These are phyloP conservation scores for Cicer cuneatum DNA, from an alignment of 306 rosid species.

Conservation along the genomic window DNA sequence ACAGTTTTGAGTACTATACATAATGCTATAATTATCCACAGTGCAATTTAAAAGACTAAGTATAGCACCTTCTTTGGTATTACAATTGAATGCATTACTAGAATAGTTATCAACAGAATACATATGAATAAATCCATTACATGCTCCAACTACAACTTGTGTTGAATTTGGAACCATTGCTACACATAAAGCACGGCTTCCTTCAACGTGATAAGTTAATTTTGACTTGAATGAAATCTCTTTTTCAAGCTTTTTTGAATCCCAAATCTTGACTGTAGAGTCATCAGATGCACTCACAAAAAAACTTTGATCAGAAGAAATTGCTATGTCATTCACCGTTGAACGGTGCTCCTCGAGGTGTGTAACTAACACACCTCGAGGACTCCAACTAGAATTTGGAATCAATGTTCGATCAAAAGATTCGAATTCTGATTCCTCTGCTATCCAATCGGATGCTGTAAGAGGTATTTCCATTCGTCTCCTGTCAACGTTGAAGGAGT, in stretches of 20 bases:
- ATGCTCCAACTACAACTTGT: conserved; percentile 92
- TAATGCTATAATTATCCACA: conserved; percentile 63
- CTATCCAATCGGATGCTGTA: conserved; percentile 84
- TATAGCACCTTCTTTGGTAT: conserved; percentile 89
- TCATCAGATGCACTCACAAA: conserved; percentile 95
- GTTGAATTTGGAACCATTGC: conserved; percentile 83
- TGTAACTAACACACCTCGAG: conserved; percentile 92
- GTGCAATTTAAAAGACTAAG: conserved; percentile 70
- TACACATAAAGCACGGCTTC: conserved; percentile 87
- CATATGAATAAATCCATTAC: conserved; percentile 87
- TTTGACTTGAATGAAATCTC: conserved; percentile 94
- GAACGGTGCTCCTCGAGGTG: conserved; percentile 98
- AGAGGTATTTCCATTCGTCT: conserved; percentile 71
- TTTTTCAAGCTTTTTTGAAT: conserved; percentile 88
- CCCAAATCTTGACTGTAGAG: conserved; percentile 96
- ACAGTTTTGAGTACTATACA: conserved; percentile 92
- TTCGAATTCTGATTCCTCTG: conserved; percentile 49
- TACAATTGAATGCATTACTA: conserved; percentile 76
- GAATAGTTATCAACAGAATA: conserved; percentile 96
- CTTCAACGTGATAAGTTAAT: conserved; percentile 92
- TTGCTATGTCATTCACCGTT: conserved; percentile 83
- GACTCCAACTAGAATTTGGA: conserved; percentile 96
- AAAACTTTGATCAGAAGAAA: conserved; percentile 88
- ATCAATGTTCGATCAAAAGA: conserved; percentile 67
- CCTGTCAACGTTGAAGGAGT: conserved; percentile 87